Conservation (phyloP, 768 basidiomycete genomes). For the Phaeotremella skinneri region DNA sequence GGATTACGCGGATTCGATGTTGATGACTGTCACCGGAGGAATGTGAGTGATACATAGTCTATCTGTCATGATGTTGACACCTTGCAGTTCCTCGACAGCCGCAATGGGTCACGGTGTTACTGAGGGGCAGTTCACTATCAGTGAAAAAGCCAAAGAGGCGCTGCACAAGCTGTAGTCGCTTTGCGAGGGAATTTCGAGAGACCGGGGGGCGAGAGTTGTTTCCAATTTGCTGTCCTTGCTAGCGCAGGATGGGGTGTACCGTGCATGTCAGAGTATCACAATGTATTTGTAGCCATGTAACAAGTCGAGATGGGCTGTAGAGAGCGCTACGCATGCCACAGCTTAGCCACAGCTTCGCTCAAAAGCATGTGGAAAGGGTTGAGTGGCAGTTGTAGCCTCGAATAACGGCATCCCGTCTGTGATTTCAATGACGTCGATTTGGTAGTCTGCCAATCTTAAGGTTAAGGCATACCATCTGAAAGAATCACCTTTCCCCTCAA, state of each 20-base stretch:
- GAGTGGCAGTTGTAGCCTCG: too few species aligned
- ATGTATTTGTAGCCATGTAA: too few species aligned
- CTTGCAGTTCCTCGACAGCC: slow-evolving; percentile 71
- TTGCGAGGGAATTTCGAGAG: not conserved
- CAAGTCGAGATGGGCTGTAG: too few species aligned
- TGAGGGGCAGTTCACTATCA: slow-evolving; percentile 69
- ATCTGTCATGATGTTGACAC: not conserved
- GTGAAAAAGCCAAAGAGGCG: slow-evolving; percentile 28
- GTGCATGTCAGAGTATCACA: too few species aligned
- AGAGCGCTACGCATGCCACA: too few species aligned
- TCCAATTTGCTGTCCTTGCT: not conserved
- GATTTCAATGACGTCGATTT: too few species aligned
- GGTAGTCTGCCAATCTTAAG: too few species aligned
- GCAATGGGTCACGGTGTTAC: slow-evolving; percentile 99
- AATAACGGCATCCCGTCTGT: too few species aligned
- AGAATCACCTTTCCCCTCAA: not conserved
- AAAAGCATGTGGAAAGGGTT: too few species aligned
- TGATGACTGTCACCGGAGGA: slow-evolving; percentile 96
- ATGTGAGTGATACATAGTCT: slow-evolving; percentile 53
- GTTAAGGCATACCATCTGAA: too few species aligned
- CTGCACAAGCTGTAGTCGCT: slow-evolving; percentile 26
- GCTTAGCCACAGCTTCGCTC: too few species aligned
- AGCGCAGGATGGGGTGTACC: too few species aligned
- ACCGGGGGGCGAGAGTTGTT: not conserved
- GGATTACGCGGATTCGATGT: slow-evolving; percentile 82